Evolutionary conservation across 805 yeast genomes (phyloP).

Genomic region (Myxozyma neotropica): DNA sequence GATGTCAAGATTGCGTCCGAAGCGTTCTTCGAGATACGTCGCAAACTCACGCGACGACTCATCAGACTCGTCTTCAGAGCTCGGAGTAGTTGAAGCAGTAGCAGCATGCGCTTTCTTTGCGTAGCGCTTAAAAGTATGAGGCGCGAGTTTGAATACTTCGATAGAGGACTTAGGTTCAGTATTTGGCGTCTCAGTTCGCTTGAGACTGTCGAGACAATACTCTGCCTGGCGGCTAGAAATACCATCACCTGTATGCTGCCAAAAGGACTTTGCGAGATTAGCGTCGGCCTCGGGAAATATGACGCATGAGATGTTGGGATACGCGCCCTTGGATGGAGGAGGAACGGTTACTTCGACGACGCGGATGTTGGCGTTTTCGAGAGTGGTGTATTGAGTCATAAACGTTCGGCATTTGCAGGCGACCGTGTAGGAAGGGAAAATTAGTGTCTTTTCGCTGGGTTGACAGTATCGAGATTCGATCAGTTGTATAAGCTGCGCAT

Average conservation of each 20-base stretch:
- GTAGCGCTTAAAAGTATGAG: constrained; percentile 27
- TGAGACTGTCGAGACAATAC: constrained; percentile 58
- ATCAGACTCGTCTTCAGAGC: constrained; percentile 30
- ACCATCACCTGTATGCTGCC: constrained; percentile 99
- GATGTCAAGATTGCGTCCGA: constrained; percentile 84
- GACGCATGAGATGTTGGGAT: constrained; percentile 72
- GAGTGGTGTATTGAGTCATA: constrained; percentile 47
- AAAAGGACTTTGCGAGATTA: constrained; percentile 75
- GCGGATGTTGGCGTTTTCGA: constrained; percentile 45
- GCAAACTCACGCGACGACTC: constrained; percentile 30
- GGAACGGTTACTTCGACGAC: constrained; percentile 41
- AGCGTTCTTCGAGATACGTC: constrained; percentile 70
- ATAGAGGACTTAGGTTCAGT: constrained; percentile 13
- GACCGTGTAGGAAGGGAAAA: constrained; percentile 74
- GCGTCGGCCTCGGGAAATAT: constrained; percentile 66
- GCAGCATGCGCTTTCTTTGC: constrained; percentile 22
- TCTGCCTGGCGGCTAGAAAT: constrained; percentile 88
- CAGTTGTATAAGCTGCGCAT: constrained; percentile 16
- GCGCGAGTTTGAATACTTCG: constrained; percentile 18
- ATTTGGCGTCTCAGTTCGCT: constrained; percentile 11
- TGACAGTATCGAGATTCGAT: constrained; percentile 74
- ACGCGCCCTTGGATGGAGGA: constrained; percentile 37
- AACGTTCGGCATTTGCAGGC: constrained; percentile 87
- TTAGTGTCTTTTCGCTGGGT: constrained; percentile 70
- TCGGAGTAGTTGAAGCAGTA: not conserved